Base-by-base conservation (phyloP, 768 basidiomycete species). In the Hebeloma cylindrosporum region DNA sequence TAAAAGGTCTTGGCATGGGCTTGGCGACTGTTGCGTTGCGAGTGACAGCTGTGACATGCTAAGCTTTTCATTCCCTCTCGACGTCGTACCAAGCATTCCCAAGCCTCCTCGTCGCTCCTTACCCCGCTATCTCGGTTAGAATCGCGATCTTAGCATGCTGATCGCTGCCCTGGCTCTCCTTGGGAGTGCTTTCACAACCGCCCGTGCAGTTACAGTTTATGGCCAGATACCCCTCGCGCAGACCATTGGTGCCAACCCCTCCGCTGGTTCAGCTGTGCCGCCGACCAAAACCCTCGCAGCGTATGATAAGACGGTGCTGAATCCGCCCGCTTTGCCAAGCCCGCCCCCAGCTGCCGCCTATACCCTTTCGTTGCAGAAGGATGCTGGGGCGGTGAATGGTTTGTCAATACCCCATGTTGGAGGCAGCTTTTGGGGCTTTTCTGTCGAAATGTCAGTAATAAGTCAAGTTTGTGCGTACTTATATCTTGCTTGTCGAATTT, bases 371-470 rank as follows among this genome's bases (percentile, higher is more conserved):
- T 63, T 82, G 16, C 61, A 67, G 46, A 50, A 48, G 8, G 61
- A 59, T 36, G 71, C 64, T 21, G 55, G 54, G 5, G 57, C 49
- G 11, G 67, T 69, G 2, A 47, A 52, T 3, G 66, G 65, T 1
- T 41, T 73, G 23, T 73, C 71, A 7, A 72, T 74, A 20, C 60
- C 64, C 32, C 72, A 71, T 23, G 47, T 47, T 5, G 57, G 60
- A 14, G 61, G 57, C 31, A 72, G 78, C 13, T 88, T 88, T 55
- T 73, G 81, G 43, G 86, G 85, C 3, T 88, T 89, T 58, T 85
- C 82, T 3, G 74, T 90, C 28, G 87, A 90, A 62, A 74, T 87
- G 70, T 86, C 85, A 29, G 80, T 88, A 6, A 73, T 80, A 5
- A 78, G 75, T 44, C 78, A 80, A 67, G 71, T 85, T 51, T 61